A percentile compares a stretch with the other conserved stretches of the same genome.
phyloP scores from a whole-genome alignment of 73 alveolate species.

The Uronychia setigera region DNA sequence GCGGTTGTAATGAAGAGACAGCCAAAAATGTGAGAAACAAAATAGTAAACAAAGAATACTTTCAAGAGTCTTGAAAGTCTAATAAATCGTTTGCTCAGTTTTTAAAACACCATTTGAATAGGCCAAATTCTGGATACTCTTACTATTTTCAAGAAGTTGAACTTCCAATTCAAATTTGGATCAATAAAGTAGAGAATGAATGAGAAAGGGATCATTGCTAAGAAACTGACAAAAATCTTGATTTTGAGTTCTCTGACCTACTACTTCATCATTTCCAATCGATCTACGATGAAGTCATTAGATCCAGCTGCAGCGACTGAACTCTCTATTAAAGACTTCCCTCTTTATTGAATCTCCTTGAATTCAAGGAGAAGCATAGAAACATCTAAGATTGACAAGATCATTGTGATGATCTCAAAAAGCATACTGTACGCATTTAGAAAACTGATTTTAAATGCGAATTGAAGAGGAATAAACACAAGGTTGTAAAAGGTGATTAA shows the following conservation, averaged over 20 bases:
- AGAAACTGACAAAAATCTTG: neutral
- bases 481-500: constrained; percentile 27
- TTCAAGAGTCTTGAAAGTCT: constrained; percentile 31
- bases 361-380: neutral
- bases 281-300: neutral
- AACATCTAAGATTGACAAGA: constrained; percentile 13
- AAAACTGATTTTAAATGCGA: constrained; percentile 29
- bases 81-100: constrained; percentile 6
- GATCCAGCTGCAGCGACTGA: neutral
- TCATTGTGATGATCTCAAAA: constrained; percentile 29
- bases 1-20: constrained; percentile 20
- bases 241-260: neutral
- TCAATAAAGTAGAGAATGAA: constrained; percentile 2
- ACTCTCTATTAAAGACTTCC: neutral
- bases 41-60: constrained; percentile 32
- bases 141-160: constrained; percentile 15
- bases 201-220: constrained; percentile 32
- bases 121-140: constrained; percentile 30
- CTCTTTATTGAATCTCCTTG: neutral
- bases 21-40: constrained; percentile 41
- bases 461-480: constrained; percentile 39
- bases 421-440: neutral
- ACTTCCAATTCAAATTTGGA: neutral
- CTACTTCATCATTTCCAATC: neutral
- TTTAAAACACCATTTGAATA: constrained; percentile 5